Percentiles rank a stretch among this genome's conserved stretches.
These are phyloP conservation scores for Picea glauca DNA, from an alignment of 75 land plant genomes.

Conservation along the genomic window DNA sequence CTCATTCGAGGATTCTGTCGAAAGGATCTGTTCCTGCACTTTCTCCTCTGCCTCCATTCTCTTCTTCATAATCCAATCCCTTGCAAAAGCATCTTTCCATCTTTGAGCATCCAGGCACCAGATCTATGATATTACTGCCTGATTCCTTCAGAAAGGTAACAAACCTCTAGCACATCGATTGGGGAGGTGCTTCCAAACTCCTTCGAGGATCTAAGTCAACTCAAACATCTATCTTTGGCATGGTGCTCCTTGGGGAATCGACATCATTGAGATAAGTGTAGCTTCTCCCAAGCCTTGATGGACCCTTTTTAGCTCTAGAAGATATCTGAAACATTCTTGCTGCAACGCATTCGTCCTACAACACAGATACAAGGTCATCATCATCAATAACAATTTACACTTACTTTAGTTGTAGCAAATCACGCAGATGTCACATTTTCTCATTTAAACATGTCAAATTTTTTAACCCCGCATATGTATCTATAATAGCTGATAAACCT, in stretches of 20 bases:
- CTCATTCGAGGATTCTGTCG: background rate
- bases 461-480: background rate
- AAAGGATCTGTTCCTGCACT: background rate
- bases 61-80: conserved; percentile 25
- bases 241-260: background rate
- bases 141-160: too few species aligned
- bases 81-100: conserved; percentile 58
- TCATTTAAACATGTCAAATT: background rate
- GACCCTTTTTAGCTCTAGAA: conserved; percentile 24
- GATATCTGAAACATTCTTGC: conserved; percentile 39
- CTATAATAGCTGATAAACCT: too few species aligned
- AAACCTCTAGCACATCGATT: too few species aligned
- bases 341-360: conserved; percentile 38
- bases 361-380: conserved; percentile 12
- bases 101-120: background rate
- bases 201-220: too few species aligned
- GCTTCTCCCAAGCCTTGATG: background rate
- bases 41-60: background rate
- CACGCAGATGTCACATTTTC: background rate
- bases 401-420: background rate
- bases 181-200: too few species aligned
- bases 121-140: too few species aligned
- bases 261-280: background rate
- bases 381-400: background rate
- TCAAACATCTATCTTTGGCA: too few species aligned